Conservation (phyloP, 257 asterid species). For the Handroanthus guayacan region DNA sequence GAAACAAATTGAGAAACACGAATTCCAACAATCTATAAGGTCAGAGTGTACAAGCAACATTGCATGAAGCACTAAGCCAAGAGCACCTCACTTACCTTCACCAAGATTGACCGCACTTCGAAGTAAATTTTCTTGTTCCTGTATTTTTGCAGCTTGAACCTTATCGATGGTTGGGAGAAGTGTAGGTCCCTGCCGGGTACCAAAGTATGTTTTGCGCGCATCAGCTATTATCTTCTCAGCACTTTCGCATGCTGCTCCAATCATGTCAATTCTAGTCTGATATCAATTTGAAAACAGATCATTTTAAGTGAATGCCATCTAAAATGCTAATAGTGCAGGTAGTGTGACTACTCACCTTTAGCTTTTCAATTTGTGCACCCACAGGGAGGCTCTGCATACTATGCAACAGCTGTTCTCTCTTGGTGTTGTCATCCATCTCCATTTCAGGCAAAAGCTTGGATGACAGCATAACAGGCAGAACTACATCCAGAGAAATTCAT, state of each 20-base stretch:
- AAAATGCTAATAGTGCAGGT: neutral
- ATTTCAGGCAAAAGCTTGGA: slow-evolving; percentile 96
- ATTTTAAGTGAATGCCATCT: neutral
- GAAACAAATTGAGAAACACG: neutral
- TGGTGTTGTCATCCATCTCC: slow-evolving; percentile 88
- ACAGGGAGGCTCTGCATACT: slow-evolving; percentile 86
- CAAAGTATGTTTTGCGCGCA: slow-evolving; percentile 82
- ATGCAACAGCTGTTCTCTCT: slow-evolving; percentile 85
- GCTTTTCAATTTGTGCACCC: slow-evolving; percentile 78
- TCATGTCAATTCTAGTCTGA: slow-evolving; percentile 88
- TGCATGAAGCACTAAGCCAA: neutral
- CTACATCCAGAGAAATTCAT: slow-evolving; percentile 49
- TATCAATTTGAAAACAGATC: slow-evolving; percentile 34
- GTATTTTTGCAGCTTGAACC: slow-evolving; percentile 98
- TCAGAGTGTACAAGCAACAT: slow-evolving; percentile 22
- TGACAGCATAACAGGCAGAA: slow-evolving; percentile 97
- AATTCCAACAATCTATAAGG: slow-evolving; percentile 6
- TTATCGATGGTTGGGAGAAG: slow-evolving; percentile 92
- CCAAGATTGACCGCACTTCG: slow-evolving; percentile 94
- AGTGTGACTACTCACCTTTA: slow-evolving; percentile 61
- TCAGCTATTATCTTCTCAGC: slow-evolving; percentile 97
- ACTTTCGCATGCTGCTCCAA: slow-evolving; percentile 94
- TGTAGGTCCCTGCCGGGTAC: slow-evolving; percentile 93
- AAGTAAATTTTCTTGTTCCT: slow-evolving; percentile 93
- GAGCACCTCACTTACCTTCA: slow-evolving; percentile 52